Evolutionary conservation across 768 basidiomycete genomes (phyloP), one percentile per base, ranked within the genome.

Genomic region (Lactarius deliciosus): DNA sequence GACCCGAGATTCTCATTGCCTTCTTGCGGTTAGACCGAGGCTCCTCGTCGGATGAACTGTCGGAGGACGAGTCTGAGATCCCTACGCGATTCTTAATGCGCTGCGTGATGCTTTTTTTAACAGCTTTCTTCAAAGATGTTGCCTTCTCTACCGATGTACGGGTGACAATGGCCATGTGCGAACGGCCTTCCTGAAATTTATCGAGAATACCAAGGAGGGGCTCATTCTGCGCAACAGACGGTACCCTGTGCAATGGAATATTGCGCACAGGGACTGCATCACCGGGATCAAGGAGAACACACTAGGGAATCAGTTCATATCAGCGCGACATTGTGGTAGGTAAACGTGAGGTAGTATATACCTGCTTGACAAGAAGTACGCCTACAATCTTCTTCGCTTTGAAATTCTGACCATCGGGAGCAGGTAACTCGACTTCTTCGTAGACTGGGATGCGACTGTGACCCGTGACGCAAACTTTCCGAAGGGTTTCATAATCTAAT

Each of bases 91-190:
- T 81, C 63, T 89, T 85, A 30, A 94, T 80, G 60, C 92, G 87
- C 68, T 91, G 89, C 0, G 91, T 90, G 38, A 95, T 80, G 6
- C 90, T 88, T 58, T 84, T 83, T 73, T 93, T 94, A 50, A 91
- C 91, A 5, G 86, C 90, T 70, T 91, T 85, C 82, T 93, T 94
- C 63, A 94, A 87, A 60, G 87, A 88, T n/a, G 85, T 81, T 20
- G 90, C 90, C 80, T 73, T 74, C 50, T 74, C 76, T 57, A 75
- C 72, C 64, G 75, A 76, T 71, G 76, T 74, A 45, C 76, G 74
- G 36, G 75, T 75, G 30, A 95, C 92, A 70, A 96, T 90, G 25
- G 94, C 94, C 85, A 96, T 95, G 74, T 96, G 94, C 50, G 90
- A 92, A 36, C 92, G 83, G 5, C 92, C 94, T 73, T 94, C 92